Percentiles rank a stretch among this genome's conserved stretches.
phyloP scores from a whole-genome alignment of 2,329 filamentous ascomycete species.

The Clonostachys solani region DNA sequence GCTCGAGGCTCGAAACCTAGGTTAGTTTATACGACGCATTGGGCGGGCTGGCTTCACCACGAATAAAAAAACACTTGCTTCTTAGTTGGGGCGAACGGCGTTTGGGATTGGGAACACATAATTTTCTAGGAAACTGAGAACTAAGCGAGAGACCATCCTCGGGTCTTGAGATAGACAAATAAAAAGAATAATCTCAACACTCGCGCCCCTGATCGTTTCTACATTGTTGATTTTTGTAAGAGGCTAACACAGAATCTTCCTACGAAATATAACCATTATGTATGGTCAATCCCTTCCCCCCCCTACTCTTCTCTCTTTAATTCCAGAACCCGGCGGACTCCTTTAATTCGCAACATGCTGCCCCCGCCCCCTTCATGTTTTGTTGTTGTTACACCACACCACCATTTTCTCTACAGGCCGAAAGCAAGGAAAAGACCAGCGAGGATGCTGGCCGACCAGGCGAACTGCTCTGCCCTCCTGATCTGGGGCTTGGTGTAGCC shows the following conservation, averaged over 20 bases:
- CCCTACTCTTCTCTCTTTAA: not conserved
- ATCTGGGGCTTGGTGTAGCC: conserved; percentile 47
- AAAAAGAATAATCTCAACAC: no score
- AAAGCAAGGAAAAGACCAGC: conserved; percentile 40
- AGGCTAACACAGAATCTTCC: not conserved
- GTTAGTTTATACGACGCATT: conserved; percentile 16
- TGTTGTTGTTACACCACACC: not conserved
- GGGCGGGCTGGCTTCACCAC: no score
- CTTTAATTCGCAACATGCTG: conserved; percentile 1
- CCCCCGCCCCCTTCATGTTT: conserved; percentile 2
- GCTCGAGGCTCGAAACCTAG: conserved; percentile 50
- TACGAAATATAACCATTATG: not conserved
- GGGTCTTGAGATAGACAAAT: not conserved
- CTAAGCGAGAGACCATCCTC: not conserved
- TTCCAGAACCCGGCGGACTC: not conserved
- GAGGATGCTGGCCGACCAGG: conserved; percentile 42
- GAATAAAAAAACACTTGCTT: no score
- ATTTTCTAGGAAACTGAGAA: not conserved
- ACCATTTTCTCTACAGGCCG: conserved; percentile 29
- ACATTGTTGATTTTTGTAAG: not conserved
- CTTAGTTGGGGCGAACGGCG: no score
- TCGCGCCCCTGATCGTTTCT: no score
- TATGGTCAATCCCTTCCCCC: not conserved
- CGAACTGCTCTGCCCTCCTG: conserved; percentile 35
- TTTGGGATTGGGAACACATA: not conserved